Evolutionary conservation across 257 asterid species (phyloP).

Genomic region (Thymus mandschuricus): DNA sequence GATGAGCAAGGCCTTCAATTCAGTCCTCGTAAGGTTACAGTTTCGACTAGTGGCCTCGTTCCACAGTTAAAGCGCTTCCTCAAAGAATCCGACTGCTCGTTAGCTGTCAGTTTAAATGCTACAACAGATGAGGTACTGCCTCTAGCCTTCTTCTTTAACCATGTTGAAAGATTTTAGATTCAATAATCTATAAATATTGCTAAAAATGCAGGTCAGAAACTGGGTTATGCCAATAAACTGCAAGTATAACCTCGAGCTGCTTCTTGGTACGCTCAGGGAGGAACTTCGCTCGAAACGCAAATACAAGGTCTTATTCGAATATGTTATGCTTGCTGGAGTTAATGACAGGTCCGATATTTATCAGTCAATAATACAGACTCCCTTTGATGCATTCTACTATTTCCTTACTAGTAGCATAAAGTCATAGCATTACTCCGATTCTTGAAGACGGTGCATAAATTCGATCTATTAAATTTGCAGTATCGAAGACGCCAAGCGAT

Average conservation of each 20-base stretch:
- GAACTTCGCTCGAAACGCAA: conserved; percentile 69
- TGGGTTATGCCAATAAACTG: conserved; percentile 99
- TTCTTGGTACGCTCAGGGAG: conserved; percentile 87
- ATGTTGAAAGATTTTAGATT: neutral
- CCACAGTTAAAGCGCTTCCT: conserved; percentile 87
- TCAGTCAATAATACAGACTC: neutral
- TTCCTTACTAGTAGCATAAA: neutral
- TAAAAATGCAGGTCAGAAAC: conserved; percentile 72
- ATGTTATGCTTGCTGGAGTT: conserved; percentile 97
- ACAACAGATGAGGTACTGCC: conserved; percentile 87
- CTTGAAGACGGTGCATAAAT: neutral
- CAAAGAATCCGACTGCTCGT: conserved; percentile 79
- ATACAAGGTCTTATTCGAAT: conserved; percentile 90
- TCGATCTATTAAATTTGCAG: conserved; percentile 41
- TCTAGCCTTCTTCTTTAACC: conserved; percentile 11
- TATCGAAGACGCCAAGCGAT: conserved; percentile 80
- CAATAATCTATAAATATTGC: conserved; percentile 10
- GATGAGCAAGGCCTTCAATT: conserved; percentile 96
- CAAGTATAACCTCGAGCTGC: conserved; percentile 81
- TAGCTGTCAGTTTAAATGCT: conserved; percentile 98
- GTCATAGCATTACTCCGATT: neutral
- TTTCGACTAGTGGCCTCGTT: conserved; percentile 96
- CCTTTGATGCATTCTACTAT: too few relatives aligned
- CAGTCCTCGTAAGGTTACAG: conserved; percentile 94
- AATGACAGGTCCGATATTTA: conserved; percentile 70